phyloP scores from a whole-genome alignment of 768 basidiomycete genomes.

The Suillus weaverae region DNA sequence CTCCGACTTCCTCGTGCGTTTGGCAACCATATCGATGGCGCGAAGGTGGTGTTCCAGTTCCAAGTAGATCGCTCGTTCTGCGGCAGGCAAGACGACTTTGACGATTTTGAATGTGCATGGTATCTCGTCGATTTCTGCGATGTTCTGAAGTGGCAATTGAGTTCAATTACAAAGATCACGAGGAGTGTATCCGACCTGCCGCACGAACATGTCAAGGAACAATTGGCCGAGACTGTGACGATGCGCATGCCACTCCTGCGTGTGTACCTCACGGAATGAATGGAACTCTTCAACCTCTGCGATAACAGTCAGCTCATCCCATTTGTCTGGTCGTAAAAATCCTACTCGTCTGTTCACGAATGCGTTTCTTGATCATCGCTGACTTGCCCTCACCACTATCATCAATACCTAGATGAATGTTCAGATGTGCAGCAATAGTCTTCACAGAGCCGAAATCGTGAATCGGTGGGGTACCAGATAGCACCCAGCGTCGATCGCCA shows the following conservation, averaged over 20 bases:
- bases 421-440: conserved; percentile 85
- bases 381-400: conserved; percentile 84
- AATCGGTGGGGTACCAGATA: conserved; percentile 95
- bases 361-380: conserved; percentile 74
- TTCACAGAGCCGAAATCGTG: conserved; percentile 89
- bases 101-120: conserved; percentile 67
- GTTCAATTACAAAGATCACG: conserved; percentile 1
- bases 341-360: conserved; percentile 80
- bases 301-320: conserved; percentile 18
- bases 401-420: conserved; percentile 88
- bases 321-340: conserved; percentile 4
- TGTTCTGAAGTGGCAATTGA: conserved; percentile 54
- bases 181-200: conserved; percentile 58
- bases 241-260: conserved; percentile 88
- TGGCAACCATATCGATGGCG: conserved; percentile 82
- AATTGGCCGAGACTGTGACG: conserved; percentile 79
- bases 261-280: conserved; percentile 94
- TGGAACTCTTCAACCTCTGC: conserved; percentile 90
- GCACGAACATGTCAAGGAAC: conserved; percentile 80
- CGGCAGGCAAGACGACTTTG: conserved; percentile 77
- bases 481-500: conserved; percentile 85
- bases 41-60: conserved; percentile 92
- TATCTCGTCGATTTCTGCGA: conserved; percentile 96
- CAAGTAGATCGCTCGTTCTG: conserved; percentile 91
- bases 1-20: conserved; percentile 61